Conservation (phyloP, 371 early-diverging fungal genomes). For the Mortierella sp. region DNA sequence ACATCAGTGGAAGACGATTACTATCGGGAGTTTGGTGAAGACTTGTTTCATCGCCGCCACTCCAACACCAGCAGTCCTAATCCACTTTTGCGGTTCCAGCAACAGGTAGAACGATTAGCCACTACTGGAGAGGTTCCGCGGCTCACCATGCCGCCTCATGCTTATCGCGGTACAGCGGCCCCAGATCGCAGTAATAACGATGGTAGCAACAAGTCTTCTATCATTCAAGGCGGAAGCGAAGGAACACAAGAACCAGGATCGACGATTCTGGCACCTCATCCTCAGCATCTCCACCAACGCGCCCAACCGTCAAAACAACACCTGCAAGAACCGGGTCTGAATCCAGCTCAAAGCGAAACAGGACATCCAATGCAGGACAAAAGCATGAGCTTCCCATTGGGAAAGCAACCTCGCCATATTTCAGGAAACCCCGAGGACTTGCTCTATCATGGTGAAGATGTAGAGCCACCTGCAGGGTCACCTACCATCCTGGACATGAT, state of each 20-base stretch:
- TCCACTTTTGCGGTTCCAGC: slow-evolving; percentile 2
- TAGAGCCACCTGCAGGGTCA: neutral
- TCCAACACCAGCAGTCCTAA: too few relatives aligned
- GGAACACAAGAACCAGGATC: too few relatives aligned
- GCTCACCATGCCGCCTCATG: neutral
- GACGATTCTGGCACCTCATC: slow-evolving; percentile 6
- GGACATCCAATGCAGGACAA: too few relatives aligned
- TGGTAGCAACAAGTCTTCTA: neutral
- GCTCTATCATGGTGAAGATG: too few relatives aligned
- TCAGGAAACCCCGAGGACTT: too few relatives aligned
- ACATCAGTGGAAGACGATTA: slow-evolving; percentile 9
- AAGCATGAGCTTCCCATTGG: too few relatives aligned
- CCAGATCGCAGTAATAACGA: neutral
- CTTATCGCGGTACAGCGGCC: slow-evolving; percentile 1
- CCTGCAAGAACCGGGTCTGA: too few relatives aligned
- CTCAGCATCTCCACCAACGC: neutral
- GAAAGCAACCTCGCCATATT: too few relatives aligned
- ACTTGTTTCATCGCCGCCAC: slow-evolving; percentile 18
- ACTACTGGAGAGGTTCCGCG: neutral
- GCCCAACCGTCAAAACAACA: too few relatives aligned
- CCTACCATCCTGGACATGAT: slow-evolving; percentile 9
- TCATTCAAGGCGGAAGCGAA: neutral
- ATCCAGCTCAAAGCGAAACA: too few relatives aligned
- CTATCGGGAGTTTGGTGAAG: slow-evolving; percentile 24
- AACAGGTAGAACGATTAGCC: neutral